phyloP scores from a whole-genome alignment of 805 yeast genomes.

The Yamadazyma ubonensis region DNA sequence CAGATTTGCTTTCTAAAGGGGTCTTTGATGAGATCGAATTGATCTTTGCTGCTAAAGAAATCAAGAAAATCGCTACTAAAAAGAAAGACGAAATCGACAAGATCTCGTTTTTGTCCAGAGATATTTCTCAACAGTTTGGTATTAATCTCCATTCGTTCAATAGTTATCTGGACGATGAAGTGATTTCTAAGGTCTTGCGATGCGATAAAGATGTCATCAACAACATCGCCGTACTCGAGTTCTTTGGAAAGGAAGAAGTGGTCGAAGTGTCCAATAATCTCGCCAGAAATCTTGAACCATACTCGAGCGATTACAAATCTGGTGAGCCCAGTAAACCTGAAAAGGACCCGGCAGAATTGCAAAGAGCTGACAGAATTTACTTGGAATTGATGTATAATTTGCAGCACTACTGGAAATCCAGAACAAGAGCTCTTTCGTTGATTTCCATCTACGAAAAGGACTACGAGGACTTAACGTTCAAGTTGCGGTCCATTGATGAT shows the following conservation, averaged over 20 bases:
- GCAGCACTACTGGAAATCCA: conserved; percentile 67
- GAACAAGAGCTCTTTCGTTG: conserved; percentile 62
- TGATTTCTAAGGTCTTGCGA: conserved; percentile 52
- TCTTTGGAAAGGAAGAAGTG: conserved; percentile 65
- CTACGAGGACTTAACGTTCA: conserved; percentile 56
- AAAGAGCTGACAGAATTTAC: conserved; percentile 68
- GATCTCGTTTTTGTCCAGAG: conserved; percentile 61
- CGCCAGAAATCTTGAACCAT: conserved; percentile 61
- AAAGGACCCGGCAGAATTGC: conserved; percentile 55
- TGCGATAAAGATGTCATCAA: conserved; percentile 58
- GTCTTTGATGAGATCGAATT: conserved; percentile 63
- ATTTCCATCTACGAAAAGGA: conserved; percentile 62
- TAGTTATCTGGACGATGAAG: conserved; percentile 49
- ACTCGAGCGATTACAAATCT: conserved; percentile 49
- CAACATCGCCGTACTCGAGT: conserved; percentile 62
- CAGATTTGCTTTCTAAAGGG: conserved; percentile 55
- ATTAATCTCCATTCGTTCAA: conserved; percentile 70
- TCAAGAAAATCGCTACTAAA: conserved; percentile 42
- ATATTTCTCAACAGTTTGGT: conserved; percentile 75
- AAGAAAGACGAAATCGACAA: conserved; percentile 46
- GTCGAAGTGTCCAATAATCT: conserved; percentile 56
- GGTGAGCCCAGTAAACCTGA: conserved; percentile 41
- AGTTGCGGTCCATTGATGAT: conserved; percentile 57
- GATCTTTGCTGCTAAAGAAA: conserved; percentile 58
- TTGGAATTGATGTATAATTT: conserved; percentile 67